Evolutionary conservation across 1,284 basidiomycete species (phyloP), one percentile per base, ranked within the genome.

Genomic region (Quambalaria eucalypti): DNA sequence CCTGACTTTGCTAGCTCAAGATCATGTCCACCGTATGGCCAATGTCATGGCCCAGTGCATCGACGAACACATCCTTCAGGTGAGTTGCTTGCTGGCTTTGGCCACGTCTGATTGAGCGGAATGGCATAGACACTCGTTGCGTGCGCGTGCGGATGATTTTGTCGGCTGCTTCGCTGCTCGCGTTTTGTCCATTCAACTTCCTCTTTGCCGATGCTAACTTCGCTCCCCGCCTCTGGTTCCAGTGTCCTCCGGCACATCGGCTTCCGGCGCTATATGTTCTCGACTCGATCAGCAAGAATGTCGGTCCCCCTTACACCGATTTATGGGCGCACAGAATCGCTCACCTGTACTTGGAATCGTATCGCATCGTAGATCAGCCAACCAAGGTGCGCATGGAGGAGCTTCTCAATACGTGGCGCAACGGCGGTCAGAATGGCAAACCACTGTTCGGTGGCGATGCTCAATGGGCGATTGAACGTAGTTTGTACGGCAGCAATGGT

Each of bases 231-330:
- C n/a, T n/a, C n/a, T n/a, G n/a, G n/a, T 55, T 14, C 4, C 30
- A 65, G 56, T 60, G 59, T 2, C 64, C 59, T n/a, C 84, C 87
- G 12, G 85, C 84, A 78, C 86, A 88, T 81, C 93, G 96, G 76
- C 81, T 99, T 4, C 93, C 95, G 0, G 82, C 88, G 0, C 88
- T 97, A 67, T 99, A 98, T 76, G 82, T 97, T 10, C 81, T 98
- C 71, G 95, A 98, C 74, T 92, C 92, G 16, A 91, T 99, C 56
- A 69, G 58, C 57, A 75, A 75, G 55, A 75, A 75, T 58, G 62
- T 74, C 19, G 71, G 73, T 16, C 57, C 59, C 23, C 73, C 73
- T 1, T 75, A 75, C 53, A 69, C 67, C 1, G 56, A 60, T 29
- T 56, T 73, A 19, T 73, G 69, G 69, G 48, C 66, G 0, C 62